These are phyloP conservation scores for Gastrolobium bilobum DNA, from an alignment of 306 rosid genomes.

Conservation along the genomic window DNA sequence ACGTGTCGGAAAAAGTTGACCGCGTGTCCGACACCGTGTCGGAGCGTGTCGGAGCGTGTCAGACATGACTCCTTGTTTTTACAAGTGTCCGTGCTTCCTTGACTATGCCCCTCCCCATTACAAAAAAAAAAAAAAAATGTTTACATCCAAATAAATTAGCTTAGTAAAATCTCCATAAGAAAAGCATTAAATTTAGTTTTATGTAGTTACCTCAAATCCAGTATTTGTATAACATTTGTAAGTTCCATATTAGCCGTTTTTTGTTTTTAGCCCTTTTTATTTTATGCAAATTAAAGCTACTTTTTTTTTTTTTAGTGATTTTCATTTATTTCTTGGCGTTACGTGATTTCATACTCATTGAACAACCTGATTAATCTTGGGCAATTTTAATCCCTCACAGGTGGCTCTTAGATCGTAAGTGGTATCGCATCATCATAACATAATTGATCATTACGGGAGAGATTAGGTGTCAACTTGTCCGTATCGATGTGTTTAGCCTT, in stretches of 20 bases:
- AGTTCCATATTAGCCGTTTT: neutral
- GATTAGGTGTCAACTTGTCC: slow-evolving; percentile 47
- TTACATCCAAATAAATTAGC: neutral
- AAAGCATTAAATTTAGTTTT: neutral
- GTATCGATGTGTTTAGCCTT: slow-evolving; percentile 29
- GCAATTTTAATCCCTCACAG: neutral
- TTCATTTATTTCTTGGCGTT: slow-evolving; percentile 32
- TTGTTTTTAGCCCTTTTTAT: neutral
- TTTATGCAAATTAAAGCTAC: slow-evolving; percentile 33
- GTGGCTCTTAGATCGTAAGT: slow-evolving; percentile 21
- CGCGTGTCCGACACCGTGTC: too few relatives aligned
- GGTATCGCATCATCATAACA: slow-evolving; percentile 30
- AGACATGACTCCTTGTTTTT: too few relatives aligned
- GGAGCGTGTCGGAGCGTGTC: too few relatives aligned
- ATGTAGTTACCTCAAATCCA: slow-evolving; percentile 27
- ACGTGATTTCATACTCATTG: slow-evolving; percentile 36
- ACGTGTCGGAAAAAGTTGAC: too few relatives aligned
- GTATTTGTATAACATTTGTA: slow-evolving; percentile 3
- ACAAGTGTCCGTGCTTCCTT: too few relatives aligned
- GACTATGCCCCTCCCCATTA: too few relatives aligned
- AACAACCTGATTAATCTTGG: slow-evolving; percentile 16
- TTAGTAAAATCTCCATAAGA: neutral
- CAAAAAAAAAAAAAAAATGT: too few relatives aligned
- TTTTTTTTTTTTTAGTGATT: slow-evolving; percentile 27
- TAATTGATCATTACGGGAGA: slow-evolving; percentile 45